Evolutionary conservation across 2,329 filamentous ascomycete species (phyloP), one percentile per base, ranked within the genome.

Genomic region (Fusarium continuum): DNA sequence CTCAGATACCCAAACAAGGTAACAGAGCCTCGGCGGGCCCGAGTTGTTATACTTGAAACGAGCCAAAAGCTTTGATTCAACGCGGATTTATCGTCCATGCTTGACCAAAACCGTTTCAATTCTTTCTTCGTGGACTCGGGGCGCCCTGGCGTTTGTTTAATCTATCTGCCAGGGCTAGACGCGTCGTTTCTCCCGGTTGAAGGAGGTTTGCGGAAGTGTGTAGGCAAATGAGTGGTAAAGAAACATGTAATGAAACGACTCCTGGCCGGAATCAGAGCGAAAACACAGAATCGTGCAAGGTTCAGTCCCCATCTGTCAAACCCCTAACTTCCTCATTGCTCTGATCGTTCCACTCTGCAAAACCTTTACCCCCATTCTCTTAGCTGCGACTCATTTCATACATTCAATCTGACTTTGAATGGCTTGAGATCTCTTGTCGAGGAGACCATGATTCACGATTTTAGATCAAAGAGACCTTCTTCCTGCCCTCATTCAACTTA

Each of bases 381-480:
- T 57, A 87, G 59, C 63, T 71, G 74, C 32, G 62, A 71, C 60
- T 77, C 73, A 65, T 85, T 76, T 34, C 86, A 76, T 5, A 82
- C 76, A 61, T 74, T 77, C 14, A 70, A 22, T 2, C 65, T 63
- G n/a, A 70, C 54, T 55, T 88, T 88, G 74, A 89, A 89, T 2
- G 83, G 82, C 74, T 85, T 87, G 0, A 86, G 86, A 64, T 88
- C 85, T 3, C 83, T 84, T 0, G 85, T 87, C 72, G 89, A 72
- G n/a, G n/a, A n/a, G n/a, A n/a, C n/a, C n/a, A n/a, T n/a, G n/a
- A n/a, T n/a, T 88, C 85, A 3, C 87, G 81, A 70, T 88, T 88
- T n/a, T n/a, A n/a, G n/a, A n/a, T n/a, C n/a, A n/a, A n/a, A n/a
- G n/a, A 92, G 0, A 86, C 85, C 55, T 85, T 82, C 5, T 31